Percentiles rank a stretch among this genome's conserved stretches.
Evolutionary conservation across 257 asterid species (phyloP).

Genomic region (Lavandula angustifolia): DNA sequence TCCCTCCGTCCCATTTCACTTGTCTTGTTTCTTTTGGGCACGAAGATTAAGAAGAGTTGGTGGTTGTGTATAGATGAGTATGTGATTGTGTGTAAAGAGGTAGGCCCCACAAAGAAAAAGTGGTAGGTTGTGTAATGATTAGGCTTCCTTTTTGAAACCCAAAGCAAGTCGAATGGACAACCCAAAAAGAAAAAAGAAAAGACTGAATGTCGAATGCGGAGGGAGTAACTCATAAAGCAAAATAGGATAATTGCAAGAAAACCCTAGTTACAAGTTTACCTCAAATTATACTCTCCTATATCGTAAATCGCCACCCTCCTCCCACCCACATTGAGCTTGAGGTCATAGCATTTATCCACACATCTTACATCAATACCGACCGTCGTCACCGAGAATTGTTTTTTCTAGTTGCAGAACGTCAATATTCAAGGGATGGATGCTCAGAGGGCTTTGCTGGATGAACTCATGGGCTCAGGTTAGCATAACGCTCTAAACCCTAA

Average conservation of each 20-base stretch:
- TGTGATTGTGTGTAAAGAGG: no score
- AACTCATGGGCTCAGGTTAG: slow-evolving; percentile 91
- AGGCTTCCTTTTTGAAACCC: no score
- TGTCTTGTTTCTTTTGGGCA: no score
- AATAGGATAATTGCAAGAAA: slow-evolving; percentile 15
- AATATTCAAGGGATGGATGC: slow-evolving; percentile 63
- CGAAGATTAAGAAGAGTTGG: no score
- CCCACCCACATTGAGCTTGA: not conserved
- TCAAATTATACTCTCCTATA: not conserved
- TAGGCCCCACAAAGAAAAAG: no score
- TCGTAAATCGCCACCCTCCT: slow-evolving; percentile 20
- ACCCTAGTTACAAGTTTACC: slow-evolving; percentile 28
- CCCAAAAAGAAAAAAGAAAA: no score
- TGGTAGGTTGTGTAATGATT: no score
- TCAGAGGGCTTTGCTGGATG: slow-evolving; percentile 91
- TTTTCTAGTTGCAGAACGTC: slow-evolving; percentile 21
- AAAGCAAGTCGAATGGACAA: no score
- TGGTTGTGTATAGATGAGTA: no score
- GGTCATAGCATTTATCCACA: slow-evolving; percentile 27
- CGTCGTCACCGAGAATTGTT: not conserved
- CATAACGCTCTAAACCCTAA: slow-evolving; percentile 30
- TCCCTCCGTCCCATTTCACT: no score
- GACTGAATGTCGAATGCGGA: no score
- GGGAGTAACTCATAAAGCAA: not conserved
- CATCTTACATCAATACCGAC: not conserved